Conservation (phyloP, 805 yeast genomes). For the Starmerella gropengiesseri region DNA sequence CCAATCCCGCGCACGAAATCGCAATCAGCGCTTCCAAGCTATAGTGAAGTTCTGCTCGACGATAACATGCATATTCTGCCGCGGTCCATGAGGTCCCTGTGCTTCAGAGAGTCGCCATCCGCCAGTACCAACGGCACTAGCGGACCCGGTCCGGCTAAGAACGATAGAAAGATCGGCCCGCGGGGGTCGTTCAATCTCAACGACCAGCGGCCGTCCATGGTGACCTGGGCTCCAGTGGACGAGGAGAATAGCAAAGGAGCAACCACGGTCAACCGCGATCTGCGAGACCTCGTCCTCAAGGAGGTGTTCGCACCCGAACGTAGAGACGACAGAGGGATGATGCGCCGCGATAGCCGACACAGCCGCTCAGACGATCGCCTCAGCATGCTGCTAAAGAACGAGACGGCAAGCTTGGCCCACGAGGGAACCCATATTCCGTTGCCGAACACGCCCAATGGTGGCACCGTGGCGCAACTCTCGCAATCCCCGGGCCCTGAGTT, state of each 20-base stretch:
- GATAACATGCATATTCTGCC: slow-evolving; percentile 91
- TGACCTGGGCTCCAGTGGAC: slow-evolving; percentile 16
- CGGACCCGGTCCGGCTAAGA: too few relatives aligned
- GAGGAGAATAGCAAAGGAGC: slow-evolving; percentile 34
- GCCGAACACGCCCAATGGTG: neutral
- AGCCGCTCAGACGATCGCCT: slow-evolving; percentile 3
- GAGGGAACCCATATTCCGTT: neutral
- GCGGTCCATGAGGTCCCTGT: slow-evolving; percentile 38
- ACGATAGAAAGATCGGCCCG: slow-evolving; percentile 14
- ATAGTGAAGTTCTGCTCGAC: slow-evolving; percentile 67
- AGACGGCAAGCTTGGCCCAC: too few relatives aligned
- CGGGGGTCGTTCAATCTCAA: slow-evolving; percentile 21
- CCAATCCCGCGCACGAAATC: slow-evolving; percentile 8
- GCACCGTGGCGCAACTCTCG: too few relatives aligned
- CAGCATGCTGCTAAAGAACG: neutral
- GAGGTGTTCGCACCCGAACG: slow-evolving; percentile 55
- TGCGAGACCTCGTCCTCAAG: slow-evolving; percentile 57
- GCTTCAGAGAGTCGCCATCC: slow-evolving; percentile 4
- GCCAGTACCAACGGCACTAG: too few relatives aligned
- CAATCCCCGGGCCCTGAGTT: too few relatives aligned
- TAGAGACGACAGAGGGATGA: neutral
- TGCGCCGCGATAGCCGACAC: neutral
- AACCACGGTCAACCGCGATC: slow-evolving; percentile 57
- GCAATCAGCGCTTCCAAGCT: slow-evolving; percentile 35
- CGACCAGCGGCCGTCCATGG: slow-evolving; percentile 24